Evolutionary conservation across 2,329 filamentous ascomycete genomes (phyloP).

Genomic region (Fusarium sp.): DNA sequence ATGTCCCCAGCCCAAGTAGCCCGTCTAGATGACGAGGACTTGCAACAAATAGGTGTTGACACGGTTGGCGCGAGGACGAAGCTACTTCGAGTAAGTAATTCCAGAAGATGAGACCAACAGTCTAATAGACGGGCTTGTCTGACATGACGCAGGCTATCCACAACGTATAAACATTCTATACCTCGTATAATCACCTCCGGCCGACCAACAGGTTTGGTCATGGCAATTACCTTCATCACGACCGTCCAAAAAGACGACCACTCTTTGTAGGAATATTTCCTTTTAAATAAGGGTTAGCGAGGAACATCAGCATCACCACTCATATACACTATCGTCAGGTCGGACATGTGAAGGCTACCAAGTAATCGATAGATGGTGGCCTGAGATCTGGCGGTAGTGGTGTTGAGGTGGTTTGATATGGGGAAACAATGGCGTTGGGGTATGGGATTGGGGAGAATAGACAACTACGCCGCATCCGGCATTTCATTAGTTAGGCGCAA

Average conservation of each 20-base stretch:
- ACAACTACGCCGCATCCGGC: constrained; percentile 37
- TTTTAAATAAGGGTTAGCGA: constrained; percentile 16
- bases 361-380: constrained; percentile 20
- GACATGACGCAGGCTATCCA: constrained; percentile 42
- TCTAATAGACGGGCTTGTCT: constrained; percentile 1
- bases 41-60: constrained; percentile 47
- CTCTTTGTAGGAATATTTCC: constrained; percentile 5
- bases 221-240: constrained; percentile 1
- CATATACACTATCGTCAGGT: not conserved
- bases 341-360: constrained; percentile 5
- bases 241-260: constrained; percentile 4
- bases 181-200: not conserved
- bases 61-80: constrained; percentile 48
- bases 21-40: constrained; percentile 36
- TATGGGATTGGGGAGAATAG: constrained; percentile 11
- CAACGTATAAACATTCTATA: constrained; percentile 23
- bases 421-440: constrained; percentile 40
- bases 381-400: constrained; percentile 39
- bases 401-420: constrained; percentile 42
- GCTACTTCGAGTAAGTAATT: constrained; percentile 45
- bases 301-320: not conserved
- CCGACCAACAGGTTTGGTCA: constrained; percentile 30
- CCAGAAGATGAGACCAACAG: too few species aligned
- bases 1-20: constrained; percentile 45
- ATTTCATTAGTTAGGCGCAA: constrained; percentile 19